These are phyloP conservation scores for Fusarium sp. DNA, from an alignment of 2,329 filamentous ascomycete species.

Conservation along the genomic window DNA sequence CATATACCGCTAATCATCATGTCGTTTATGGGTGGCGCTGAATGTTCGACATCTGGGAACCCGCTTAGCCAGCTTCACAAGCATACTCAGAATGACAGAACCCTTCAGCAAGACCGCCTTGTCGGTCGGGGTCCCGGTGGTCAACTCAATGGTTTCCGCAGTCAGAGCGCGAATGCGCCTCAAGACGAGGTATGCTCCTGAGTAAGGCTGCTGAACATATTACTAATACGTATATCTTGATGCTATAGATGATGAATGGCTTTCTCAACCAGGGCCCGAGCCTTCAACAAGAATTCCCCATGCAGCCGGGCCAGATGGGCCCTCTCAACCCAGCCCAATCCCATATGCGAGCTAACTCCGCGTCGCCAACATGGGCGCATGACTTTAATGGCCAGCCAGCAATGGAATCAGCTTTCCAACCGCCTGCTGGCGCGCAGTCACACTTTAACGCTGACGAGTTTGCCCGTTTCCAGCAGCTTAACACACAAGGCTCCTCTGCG, in stretches of 20 bases:
- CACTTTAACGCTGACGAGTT: conserved; percentile 88
- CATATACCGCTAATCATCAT: conserved; percentile 61
- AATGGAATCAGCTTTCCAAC: conserved; percentile 78
- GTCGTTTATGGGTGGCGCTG: conserved; percentile 95
- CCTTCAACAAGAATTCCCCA: conserved; percentile 65
- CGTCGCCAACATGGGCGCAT: conserved; percentile 65
- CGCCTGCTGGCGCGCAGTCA: conserved; percentile 62
- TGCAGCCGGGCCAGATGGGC: conserved; percentile 59
- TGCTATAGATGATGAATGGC: conserved; percentile 84
- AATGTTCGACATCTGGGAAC: conserved; percentile 96
- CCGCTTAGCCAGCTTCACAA: conserved; percentile 98
- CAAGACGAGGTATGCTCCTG: conserved; percentile 74
- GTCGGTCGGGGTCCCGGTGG: conserved; percentile 78
- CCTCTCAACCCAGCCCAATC: conserved; percentile 62
- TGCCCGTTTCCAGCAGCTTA: conserved; percentile 83
- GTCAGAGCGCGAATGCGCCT: conserved; percentile 72
- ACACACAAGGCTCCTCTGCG: conserved; percentile 63
- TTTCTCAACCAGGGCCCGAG: conserved; percentile 84
- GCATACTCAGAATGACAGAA: conserved; percentile 96
- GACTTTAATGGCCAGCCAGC: conserved; percentile 69
- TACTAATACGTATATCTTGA: conserved; percentile 45
- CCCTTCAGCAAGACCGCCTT: conserved; percentile 89
- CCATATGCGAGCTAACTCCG: conserved; percentile 64
- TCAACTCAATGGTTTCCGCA: conserved; percentile 81
- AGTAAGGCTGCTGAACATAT: conserved; percentile 31